phyloP scores from a whole-genome alignment of 805 yeast genomes.

The Ascoidea asiatica region DNA sequence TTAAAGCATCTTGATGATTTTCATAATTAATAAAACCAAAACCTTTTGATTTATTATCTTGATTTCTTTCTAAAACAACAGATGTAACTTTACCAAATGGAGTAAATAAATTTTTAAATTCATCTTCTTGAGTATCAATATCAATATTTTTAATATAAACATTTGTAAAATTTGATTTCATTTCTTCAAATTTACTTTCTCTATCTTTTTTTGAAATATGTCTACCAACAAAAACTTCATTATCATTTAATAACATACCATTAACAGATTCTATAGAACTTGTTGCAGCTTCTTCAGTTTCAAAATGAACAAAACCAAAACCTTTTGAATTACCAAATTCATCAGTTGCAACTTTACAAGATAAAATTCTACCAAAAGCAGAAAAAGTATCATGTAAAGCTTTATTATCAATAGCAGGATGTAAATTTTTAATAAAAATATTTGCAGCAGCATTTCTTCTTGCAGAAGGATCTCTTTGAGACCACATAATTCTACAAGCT shows the following conservation, averaged over 20 bases:
- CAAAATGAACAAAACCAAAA: conserved; percentile 96
- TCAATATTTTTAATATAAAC: conserved; percentile 88
- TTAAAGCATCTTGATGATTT: conserved; percentile 73
- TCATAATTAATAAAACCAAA: conserved; percentile 93
- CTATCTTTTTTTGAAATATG: conserved; percentile 91
- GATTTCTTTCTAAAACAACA: conserved; percentile 64
- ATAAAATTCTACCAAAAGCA: conserved; percentile 89
- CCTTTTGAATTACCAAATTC: conserved; percentile 86
- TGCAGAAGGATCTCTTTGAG: conserved; percentile 94
- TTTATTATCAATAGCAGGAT: conserved; percentile 97
- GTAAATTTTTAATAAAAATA: conserved; percentile 95
- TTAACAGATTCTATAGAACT: conserved; percentile 95
- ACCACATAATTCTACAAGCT: conserved; percentile 99
- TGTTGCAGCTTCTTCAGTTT: conserved; percentile 79
- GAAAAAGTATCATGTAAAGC: conserved; percentile 96
- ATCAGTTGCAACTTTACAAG: conserved; percentile 96
- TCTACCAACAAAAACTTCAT: conserved; percentile 90
- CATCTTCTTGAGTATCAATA: conserved; percentile 52
- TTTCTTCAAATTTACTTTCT: conserved; percentile 80
- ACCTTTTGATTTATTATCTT: conserved; percentile 83
- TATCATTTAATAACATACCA: conserved; percentile 96
- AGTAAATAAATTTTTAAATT: conserved; percentile 58
- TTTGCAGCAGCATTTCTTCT: conserved; percentile 95
- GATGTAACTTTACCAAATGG: conserved; percentile 76
- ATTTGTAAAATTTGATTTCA: conserved; percentile 89